phyloP scores from a whole-genome alignment of 139 green algal species.

The Micromonas commoda region DNA sequence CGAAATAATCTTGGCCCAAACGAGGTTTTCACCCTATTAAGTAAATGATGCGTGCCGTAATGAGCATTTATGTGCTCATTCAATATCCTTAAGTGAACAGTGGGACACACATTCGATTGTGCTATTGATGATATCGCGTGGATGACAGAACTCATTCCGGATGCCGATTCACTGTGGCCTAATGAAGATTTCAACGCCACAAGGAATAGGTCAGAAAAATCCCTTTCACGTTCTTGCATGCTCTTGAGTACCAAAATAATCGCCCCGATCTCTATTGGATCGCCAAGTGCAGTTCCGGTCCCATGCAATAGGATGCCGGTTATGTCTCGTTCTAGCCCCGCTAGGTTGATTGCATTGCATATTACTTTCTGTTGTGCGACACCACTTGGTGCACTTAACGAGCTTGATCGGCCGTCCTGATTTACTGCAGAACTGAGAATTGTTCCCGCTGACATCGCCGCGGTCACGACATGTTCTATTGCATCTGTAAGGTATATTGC shows the following conservation, averaged over 20 bases:
- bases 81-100: no score
- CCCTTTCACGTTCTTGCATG: not conserved
- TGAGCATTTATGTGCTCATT: no score
- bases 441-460: constrained; percentile 39
- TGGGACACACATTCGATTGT: no score
- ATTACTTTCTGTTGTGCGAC: constrained; percentile 75
- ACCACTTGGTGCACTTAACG: constrained; percentile 79
- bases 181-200: constrained; percentile 65
- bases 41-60: no score
- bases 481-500: not conserved
- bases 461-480: not conserved
- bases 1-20: not conserved
- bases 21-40: no score
- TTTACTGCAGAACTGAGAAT: constrained; percentile 60
- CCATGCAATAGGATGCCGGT: constrained; percentile 34
- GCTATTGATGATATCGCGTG: constrained; percentile 41
- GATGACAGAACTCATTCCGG: constrained; percentile 61
- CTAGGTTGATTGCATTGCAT: constrained; percentile 39
- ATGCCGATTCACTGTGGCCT: constrained; percentile 73
- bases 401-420: constrained; percentile 76
- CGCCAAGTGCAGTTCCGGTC: constrained; percentile 67
- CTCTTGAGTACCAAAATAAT: constrained; percentile 18
- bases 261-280: constrained; percentile 64
- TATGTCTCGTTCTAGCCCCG: not conserved
- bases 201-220: constrained; percentile 39